phyloP scores from a whole-genome alignment of 441 rosid genomes.

The Syzygium syzygioides region DNA sequence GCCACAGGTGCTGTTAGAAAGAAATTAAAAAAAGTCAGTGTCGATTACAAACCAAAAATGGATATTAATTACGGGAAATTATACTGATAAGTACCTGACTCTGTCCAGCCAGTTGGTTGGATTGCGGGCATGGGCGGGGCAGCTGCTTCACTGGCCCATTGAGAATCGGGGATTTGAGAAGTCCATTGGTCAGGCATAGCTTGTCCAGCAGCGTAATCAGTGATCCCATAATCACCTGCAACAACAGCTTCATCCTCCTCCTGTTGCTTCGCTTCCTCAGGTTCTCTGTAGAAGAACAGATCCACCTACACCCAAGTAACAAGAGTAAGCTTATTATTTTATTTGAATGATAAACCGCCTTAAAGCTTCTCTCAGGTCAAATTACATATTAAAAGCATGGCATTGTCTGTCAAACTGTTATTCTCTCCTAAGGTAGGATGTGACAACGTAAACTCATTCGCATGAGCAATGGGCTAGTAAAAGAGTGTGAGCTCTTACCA shows the following conservation, averaged over 20 bases:
- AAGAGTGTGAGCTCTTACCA: constrained; percentile 35
- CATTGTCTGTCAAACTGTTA: neutral
- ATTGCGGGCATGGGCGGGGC: constrained; percentile 32
- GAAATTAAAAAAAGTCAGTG: neutral
- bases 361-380: neutral
- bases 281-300: constrained; percentile 87
- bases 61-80: neutral
- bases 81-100: constrained; percentile 14
- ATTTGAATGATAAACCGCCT: neutral
- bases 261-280: constrained; percentile 67
- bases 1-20: constrained; percentile 9
- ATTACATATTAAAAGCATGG: neutral
- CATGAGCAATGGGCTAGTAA: neutral
- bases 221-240: constrained; percentile 31
- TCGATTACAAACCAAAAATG: neutral
- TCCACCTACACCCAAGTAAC: constrained; percentile 49
- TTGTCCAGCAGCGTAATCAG: constrained; percentile 23
- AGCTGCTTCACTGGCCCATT: constrained; percentile 45
- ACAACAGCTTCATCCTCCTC: constrained; percentile 67
- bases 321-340: neutral
- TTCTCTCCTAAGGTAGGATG: neutral
- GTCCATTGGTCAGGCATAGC: constrained; percentile 39
- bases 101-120: constrained; percentile 30
- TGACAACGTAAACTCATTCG: neutral
- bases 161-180: constrained; percentile 31